Evolutionary conservation across 2,329 filamentous ascomycete species (phyloP).

Genomic region (Diaporthe amygdali): DNA sequence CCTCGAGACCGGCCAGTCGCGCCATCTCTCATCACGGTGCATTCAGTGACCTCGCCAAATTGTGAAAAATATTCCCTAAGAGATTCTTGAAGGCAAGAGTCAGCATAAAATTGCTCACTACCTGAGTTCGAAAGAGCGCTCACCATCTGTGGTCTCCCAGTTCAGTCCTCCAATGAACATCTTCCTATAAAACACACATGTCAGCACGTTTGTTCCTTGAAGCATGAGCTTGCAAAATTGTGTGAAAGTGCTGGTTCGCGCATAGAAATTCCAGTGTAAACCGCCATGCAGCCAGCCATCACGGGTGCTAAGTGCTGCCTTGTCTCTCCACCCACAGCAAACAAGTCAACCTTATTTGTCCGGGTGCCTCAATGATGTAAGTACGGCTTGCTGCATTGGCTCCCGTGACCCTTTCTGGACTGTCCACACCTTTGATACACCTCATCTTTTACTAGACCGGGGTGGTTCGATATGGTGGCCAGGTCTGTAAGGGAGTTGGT

Average conservation of each 20-base stretch:
- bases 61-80: conserved; percentile 97
- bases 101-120: conserved; percentile 1
- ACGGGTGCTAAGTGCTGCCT: not conserved
- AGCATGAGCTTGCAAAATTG: not conserved
- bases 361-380: not conserved
- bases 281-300: not conserved
- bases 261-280: not conserved
- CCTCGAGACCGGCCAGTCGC: conserved; percentile 91
- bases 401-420: not conserved
- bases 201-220: conserved; percentile 27
- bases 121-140: conserved; percentile 45
- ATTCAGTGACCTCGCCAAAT: conserved; percentile 96
- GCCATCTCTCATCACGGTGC: conserved; percentile 98
- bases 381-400: conserved; percentile 7
- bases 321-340: not conserved
- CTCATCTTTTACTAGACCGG: conserved; percentile 1
- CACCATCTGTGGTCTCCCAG: conserved; percentile 99
- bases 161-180: conserved; percentile 99
- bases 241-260: conserved; percentile 15
- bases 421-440: not conserved
- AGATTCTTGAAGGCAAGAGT: conserved; percentile 69
- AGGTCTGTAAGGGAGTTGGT: not conserved
- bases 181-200: conserved; percentile 67
- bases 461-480: conserved; percentile 5
- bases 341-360: not conserved